These are phyloP conservation scores for Teratosphaeria epicoccoides DNA, from an alignment of 2,329 filamentous ascomycete species.

Conservation along the genomic window DNA sequence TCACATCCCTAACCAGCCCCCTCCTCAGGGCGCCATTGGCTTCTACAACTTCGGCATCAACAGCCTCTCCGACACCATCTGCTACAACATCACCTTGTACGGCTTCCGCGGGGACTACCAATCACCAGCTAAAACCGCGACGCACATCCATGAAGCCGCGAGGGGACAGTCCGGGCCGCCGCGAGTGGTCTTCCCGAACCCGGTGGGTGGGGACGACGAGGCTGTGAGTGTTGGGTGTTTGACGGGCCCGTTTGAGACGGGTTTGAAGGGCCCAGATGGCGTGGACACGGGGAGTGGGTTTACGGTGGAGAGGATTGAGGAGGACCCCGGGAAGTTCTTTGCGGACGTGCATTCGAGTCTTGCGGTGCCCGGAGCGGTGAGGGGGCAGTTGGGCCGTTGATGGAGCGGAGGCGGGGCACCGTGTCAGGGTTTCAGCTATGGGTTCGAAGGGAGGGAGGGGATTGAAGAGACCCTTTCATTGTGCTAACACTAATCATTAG, in stretches of 20 bases:
- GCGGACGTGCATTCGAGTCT: slow-evolving; percentile 43
- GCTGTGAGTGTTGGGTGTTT: slow-evolving; percentile 33
- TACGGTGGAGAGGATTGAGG: slow-evolving; percentile 41
- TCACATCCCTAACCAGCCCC: slow-evolving; percentile 17
- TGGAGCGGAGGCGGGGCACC: too few relatives aligned
- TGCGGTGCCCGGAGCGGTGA: slow-evolving; percentile 41
- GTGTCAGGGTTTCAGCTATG: too few relatives aligned
- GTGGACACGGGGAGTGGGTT: slow-evolving; percentile 40
- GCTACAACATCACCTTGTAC: slow-evolving; percentile 42
- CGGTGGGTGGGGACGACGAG: slow-evolving; percentile 28
- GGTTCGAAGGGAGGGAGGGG: too few relatives aligned
- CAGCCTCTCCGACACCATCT: slow-evolving; percentile 33
- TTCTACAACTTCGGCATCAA: slow-evolving; percentile 46
- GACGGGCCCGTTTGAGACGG: slow-evolving; percentile 36
- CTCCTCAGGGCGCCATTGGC: slow-evolving; percentile 37
- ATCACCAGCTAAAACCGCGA: slow-evolving; percentile 42
- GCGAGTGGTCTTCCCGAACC: slow-evolving; percentile 43
- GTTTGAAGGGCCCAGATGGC: slow-evolving; percentile 27
- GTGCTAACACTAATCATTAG: too few relatives aligned
- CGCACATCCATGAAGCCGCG: slow-evolving; percentile 44
- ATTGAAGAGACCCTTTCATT: too few relatives aligned
- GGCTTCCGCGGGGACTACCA: slow-evolving; percentile 41
- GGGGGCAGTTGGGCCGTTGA: slow-evolving; percentile 42
- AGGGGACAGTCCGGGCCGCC: slow-evolving; percentile 41
- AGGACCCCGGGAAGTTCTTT: slow-evolving; percentile 42